phyloP scores from a whole-genome alignment of 441 rosid genomes.

The Daphne laureola region DNA sequence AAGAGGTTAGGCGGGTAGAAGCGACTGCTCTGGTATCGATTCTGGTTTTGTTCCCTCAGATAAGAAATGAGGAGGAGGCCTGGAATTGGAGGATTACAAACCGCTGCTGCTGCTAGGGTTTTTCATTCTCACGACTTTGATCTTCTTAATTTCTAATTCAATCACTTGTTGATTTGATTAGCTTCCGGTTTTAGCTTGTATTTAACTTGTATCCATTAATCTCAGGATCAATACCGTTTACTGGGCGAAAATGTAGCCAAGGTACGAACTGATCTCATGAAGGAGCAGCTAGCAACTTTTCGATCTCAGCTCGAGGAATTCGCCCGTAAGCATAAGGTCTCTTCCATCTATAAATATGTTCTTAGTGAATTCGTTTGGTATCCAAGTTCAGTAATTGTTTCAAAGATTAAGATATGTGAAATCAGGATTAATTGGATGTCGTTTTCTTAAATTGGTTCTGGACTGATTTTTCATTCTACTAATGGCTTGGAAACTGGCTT shows the following conservation, averaged over 20 bases:
- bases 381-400: not conserved
- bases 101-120: constrained; percentile 89
- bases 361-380: not conserved
- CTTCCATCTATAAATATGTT: not conserved
- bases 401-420: too few species aligned
- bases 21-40: too few species aligned
- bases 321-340: constrained; percentile 89
- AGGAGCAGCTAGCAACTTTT: constrained; percentile 90
- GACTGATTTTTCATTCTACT: not conserved
- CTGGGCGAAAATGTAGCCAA: constrained; percentile 91
- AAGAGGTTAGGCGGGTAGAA: too few species aligned
- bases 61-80: constrained; percentile 65
- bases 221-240: constrained; percentile 67
- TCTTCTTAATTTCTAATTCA: not conserved
- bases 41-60: too few species aligned
- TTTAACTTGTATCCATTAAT: not conserved
- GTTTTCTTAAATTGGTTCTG: not conserved
- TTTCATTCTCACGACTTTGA: constrained; percentile 5
- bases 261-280: constrained; percentile 83
- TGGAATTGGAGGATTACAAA: constrained; percentile 86
- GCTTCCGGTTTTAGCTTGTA: not conserved
- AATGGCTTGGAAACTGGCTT: not conserved
- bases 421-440: not conserved
- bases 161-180: too few species aligned
- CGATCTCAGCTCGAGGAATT: constrained; percentile 86